Evolutionary conservation across 768 basidiomycete species (phyloP).

Genomic region (Boletus pseudopeckii): DNA sequence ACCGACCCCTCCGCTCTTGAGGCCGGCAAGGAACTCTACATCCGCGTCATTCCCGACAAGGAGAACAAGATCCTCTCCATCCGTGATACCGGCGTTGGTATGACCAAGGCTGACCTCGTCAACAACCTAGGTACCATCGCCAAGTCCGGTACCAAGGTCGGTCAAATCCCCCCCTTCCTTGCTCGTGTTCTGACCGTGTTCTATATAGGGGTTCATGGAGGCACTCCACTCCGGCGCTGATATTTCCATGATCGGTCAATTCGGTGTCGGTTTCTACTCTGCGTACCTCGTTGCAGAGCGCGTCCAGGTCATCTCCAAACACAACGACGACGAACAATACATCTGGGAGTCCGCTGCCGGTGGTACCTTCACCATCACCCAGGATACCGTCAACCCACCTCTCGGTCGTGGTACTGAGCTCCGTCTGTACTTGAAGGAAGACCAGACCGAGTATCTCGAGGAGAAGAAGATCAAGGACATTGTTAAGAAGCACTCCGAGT

Average conservation of each 20-base stretch:
- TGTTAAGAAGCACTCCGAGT: constrained; percentile 99
- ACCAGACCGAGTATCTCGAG: constrained; percentile 98
- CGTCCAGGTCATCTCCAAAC: constrained; percentile 98
- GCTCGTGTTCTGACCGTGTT: constrained; percentile 8
- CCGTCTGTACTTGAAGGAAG: constrained; percentile 93
- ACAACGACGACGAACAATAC: constrained; percentile 99
- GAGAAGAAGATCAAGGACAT: constrained; percentile 99
- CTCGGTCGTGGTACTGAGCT: constrained; percentile 94
- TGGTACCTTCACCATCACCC: constrained; percentile 98
- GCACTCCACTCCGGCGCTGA: constrained; percentile 87
- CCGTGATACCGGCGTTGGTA: constrained; percentile 96
- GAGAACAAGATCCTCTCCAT: constrained; percentile 89
- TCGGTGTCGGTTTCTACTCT: constrained; percentile 99
- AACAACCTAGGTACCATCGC: constrained; percentile 98
- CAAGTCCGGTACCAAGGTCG: constrained; percentile 89
- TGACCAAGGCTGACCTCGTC: constrained; percentile 99
- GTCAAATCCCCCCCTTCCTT: constrained; percentile 9
- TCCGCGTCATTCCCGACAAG: constrained; percentile 94
- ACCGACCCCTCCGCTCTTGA: constrained; percentile 93
- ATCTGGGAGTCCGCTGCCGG: constrained; percentile 99
- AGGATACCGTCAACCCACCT: constrained; percentile 83
- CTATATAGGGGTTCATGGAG: constrained; percentile 93
- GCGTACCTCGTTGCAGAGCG: constrained; percentile 98
- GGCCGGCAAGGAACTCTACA: constrained; percentile 86
- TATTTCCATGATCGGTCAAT: constrained; percentile 97